These are phyloP conservation scores for Umbellularia californica DNA, from an alignment of 164 flowering plant species.

Conservation along the genomic window DNA sequence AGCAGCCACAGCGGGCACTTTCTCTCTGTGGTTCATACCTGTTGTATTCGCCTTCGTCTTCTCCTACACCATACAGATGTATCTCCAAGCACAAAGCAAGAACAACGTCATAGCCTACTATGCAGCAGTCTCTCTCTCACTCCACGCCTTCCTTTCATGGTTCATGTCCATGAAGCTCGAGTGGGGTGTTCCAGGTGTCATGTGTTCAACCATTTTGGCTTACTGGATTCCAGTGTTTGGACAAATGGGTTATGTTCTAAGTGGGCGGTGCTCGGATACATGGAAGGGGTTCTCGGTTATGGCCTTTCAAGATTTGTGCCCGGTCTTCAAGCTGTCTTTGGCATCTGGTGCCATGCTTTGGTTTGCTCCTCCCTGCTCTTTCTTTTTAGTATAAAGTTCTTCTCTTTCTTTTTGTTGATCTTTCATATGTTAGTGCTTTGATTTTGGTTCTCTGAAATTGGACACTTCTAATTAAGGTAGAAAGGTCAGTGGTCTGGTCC, in stretches of 20 bases:
- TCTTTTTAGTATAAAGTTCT: background rate
- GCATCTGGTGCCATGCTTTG: slow-evolving; percentile 74
- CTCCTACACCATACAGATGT: slow-evolving; percentile 49
- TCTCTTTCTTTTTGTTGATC: too few relatives aligned
- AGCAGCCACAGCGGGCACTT: slow-evolving; percentile 31
- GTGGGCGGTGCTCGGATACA: slow-evolving; percentile 50
- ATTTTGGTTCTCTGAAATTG: too few relatives aligned
- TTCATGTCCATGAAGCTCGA: slow-evolving; percentile 26
- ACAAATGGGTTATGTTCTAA: slow-evolving; percentile 21
- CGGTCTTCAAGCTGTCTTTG: slow-evolving; percentile 49
- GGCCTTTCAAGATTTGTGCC: slow-evolving; percentile 57
- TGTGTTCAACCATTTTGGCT: slow-evolving; percentile 35
- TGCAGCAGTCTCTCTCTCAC: slow-evolving; percentile 27
- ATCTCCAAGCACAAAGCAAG: slow-evolving; percentile 54
- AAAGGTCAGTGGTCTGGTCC: too few relatives aligned
- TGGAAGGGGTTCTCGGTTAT: slow-evolving; percentile 53
- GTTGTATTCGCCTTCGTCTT: slow-evolving; percentile 26
- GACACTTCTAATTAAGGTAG: too few relatives aligned
- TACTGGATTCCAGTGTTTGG: slow-evolving; percentile 46
- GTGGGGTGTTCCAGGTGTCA: slow-evolving; percentile 42
- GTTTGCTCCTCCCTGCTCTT: slow-evolving; percentile 19
- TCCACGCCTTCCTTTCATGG: slow-evolving; percentile 53
- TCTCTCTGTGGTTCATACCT: slow-evolving; percentile 38
- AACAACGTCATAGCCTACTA: slow-evolving; percentile 41
- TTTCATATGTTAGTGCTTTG: too few relatives aligned